Base-by-base conservation (phyloP, 345 rosid genomes). In the Murraya paniculata region DNA sequence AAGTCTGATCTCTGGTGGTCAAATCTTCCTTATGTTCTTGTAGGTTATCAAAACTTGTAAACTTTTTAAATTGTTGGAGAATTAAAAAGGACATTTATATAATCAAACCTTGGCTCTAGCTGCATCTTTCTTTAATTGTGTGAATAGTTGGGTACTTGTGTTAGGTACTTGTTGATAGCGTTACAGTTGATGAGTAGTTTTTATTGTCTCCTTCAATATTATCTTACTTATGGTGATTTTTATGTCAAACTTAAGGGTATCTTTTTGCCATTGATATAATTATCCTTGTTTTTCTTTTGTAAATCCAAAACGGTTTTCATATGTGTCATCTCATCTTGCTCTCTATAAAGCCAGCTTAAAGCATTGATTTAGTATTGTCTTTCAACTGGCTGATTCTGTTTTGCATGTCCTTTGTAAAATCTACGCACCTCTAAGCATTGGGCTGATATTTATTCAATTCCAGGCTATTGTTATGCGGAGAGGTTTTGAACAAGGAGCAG, bases 401-500 rank as follows among this genome's bases (percentile, higher is more conserved):
- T 36, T 72, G 24, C 53, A 27, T 38, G 38, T 27, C 25, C 70
- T 31, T 62, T n/a, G 24, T 64, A 64, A 75, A 18, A 6, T 16
- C n/a, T 45, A 48, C 13, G 50, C 18, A 13, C 18, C 61, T n/a
- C 33, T 30, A 64, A 76, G 33, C 60, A 75, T 11, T 21, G 55
- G 14, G 30, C 11, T 25, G 66, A 48, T 74, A 50, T 65, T 56
- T 74, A 19, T 64, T 53, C 60, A 9, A 18, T 71, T 80, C 27
- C 87, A 94, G 98, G 93, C 88, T 55, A 77, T 93, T 81, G 80
- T 89, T 57, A 90, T 90, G 97, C 87, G 81, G 62, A 83, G 94
- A 85, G 91, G 81, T 71, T 68, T 84, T 31, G 88, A 89, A 75
- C 65, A 64, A 70, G 84, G 75, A 71, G 71, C 86, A 3, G 86